Percentiles rank a stretch among this genome's conserved stretches.
These are phyloP conservation scores for Hypoxylon lenormandii DNA, from an alignment of 495 filamentous ascomycete genomes.

Conservation along the genomic window DNA sequence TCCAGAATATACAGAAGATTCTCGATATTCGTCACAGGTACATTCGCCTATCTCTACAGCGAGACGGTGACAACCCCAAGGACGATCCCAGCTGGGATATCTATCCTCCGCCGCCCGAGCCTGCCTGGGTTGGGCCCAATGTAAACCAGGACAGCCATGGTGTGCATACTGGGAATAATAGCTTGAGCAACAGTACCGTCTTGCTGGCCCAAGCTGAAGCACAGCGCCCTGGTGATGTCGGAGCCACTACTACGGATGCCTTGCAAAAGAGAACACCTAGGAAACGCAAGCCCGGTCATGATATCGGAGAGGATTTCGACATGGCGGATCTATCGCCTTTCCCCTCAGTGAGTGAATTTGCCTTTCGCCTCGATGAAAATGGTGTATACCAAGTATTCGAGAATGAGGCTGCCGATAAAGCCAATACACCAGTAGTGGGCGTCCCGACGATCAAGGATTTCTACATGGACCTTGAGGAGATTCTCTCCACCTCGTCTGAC, in stretches of 20 bases:
- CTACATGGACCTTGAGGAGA: slow-evolving; percentile 91
- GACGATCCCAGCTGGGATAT: slow-evolving; percentile 86
- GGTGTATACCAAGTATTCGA: slow-evolving; percentile 94
- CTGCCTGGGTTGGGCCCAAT: slow-evolving; percentile 82
- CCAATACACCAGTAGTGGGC: slow-evolving; percentile 74
- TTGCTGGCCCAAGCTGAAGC: slow-evolving; percentile 52
- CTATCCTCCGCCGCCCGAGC: slow-evolving; percentile 89
- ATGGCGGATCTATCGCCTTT: slow-evolving; percentile 79
- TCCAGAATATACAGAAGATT: slow-evolving; percentile 84
- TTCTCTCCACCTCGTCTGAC: slow-evolving; percentile 87
- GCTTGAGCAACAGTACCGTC: slow-evolving; percentile 67
- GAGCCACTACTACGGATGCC: slow-evolving; percentile 32
- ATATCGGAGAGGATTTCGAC: slow-evolving; percentile 92
- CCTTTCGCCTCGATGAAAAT: slow-evolving; percentile 79
- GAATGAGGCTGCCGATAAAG: slow-evolving; percentile 68
- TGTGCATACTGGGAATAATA: slow-evolving; percentile 59
- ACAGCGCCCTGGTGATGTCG: slow-evolving; percentile 26
- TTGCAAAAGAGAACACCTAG: slow-evolving; percentile 55
- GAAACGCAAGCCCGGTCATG: slow-evolving; percentile 85
- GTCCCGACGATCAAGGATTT: slow-evolving; percentile 92
- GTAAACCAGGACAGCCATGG: slow-evolving; percentile 53
- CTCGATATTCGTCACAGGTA: slow-evolving; percentile 89
- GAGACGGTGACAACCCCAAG: slow-evolving; percentile 82
- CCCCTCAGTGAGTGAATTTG: slow-evolving; percentile 74
- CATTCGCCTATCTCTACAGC: slow-evolving; percentile 85